Conservation (phyloP, 352 stramenopile genomes). For the Pythium volutum region DNA sequence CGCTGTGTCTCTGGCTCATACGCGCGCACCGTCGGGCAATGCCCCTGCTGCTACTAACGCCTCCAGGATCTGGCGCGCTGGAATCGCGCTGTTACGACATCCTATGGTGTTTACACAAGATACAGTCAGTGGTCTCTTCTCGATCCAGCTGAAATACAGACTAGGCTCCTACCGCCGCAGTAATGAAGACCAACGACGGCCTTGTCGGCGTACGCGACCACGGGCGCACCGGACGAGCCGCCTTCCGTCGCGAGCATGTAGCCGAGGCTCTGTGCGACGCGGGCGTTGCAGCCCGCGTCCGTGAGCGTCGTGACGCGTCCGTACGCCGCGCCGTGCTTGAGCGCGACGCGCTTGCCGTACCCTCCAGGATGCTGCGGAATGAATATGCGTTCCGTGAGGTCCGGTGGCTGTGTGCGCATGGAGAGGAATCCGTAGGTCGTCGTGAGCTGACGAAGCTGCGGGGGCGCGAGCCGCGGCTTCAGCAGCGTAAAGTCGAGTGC, state of each 20-base stretch:
- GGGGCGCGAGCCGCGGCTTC: constrained; percentile 16
- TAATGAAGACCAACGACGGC: constrained; percentile 50
- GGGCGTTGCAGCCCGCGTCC: constrained; percentile 34
- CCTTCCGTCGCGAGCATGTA: constrained; percentile 48
- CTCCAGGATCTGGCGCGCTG: constrained; percentile 32
- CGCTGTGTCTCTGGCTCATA: not conserved
- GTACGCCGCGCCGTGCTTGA: constrained; percentile 35
- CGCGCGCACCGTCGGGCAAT: constrained; percentile 27
- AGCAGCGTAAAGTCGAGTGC: constrained; percentile 45
- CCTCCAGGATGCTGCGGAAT: constrained; percentile 50
- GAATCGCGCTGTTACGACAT: constrained; percentile 41
- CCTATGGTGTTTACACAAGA: constrained; percentile 9
- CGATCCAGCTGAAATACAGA: too few relatives aligned
- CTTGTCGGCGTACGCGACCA: constrained; percentile 37
- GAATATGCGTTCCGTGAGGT: constrained; percentile 40
- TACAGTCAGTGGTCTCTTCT: not conserved
- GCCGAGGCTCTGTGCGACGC: constrained; percentile 30
- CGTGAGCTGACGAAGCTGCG: constrained; percentile 21
- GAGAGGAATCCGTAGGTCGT: constrained; percentile 44
- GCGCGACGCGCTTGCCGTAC: constrained; percentile 43
- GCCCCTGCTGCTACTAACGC: constrained; percentile 13
- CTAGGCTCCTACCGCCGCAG: constrained; percentile 41
- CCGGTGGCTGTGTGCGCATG: constrained; percentile 21
- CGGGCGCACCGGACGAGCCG: constrained; percentile 47
- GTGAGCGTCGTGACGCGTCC: constrained; percentile 26